Evolutionary conservation across 495 filamentous ascomycete species (phyloP), one percentile per base, ranked within the genome.

Genomic region (Hypomontagnella monticulosa): DNA sequence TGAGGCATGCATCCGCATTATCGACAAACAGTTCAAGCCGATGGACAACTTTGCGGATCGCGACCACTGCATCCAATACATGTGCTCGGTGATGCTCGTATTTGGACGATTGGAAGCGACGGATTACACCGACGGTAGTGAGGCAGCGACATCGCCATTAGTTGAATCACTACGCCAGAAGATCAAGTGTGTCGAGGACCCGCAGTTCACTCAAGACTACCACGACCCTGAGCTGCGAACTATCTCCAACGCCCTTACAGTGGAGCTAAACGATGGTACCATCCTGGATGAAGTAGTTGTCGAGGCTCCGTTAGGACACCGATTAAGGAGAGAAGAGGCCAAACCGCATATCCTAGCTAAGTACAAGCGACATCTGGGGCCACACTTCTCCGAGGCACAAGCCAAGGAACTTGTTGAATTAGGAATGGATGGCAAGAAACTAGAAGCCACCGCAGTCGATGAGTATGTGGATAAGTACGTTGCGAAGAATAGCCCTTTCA

Each of bases 21-120:
- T 99, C 73, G 95, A 99, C 85, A 99, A 99, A 85, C 96, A 98
- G 80, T 95, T 96, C 84, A 98, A 97, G 84, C 89, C 93, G 61
- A 93, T 99, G 91, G 93, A 97, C 83, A 99, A 99, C 84, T 99
- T 97, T 73, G 95, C 95, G 63, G 95, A 99, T 79, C 93, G 95
- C 64, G 95, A 99, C 78, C 95, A 98, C 84, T 99, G 95, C 81
- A 94, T 99, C 67, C 95, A 97, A 81, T 99, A 99, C 84, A 99
- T 99, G 95, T 91, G 92, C 75, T 83, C 95, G 50, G 93, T 92
- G 61, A 97, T 97, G 90, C 87, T 99, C 60, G 89, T 90, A 50
- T 97, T 91, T 76, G 91, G 95, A 75, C 93, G 95, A 52, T 87
- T 99, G 42, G 90, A 92, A 48, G 93, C 95, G 18, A 87, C 80